Percentiles rank a stretch among this genome's conserved stretches.
Evolutionary conservation across 2,329 filamentous ascomycete genomes (phyloP).

Genomic region (Escovopsis sp.): DNA sequence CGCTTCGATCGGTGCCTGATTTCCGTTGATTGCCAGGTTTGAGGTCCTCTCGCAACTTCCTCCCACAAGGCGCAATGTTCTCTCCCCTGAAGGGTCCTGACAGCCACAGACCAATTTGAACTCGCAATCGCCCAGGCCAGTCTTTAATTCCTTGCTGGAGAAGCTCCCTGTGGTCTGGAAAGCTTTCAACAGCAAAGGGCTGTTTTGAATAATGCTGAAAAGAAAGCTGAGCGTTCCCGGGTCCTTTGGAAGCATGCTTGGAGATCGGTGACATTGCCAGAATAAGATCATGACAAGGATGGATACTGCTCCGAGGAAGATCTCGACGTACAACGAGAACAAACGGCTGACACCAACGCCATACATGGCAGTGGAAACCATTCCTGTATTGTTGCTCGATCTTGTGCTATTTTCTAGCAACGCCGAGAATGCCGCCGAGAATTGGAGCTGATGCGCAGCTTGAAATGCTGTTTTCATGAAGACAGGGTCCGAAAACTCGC

Average conservation of each 20-base stretch:
- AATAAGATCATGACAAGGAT: slow-evolving; percentile 8
- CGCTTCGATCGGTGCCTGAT: too few species aligned
- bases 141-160: slow-evolving; percentile 3
- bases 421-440: too few species aligned
- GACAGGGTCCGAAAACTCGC: too few species aligned
- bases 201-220: slow-evolving; percentile 9
- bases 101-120: slow-evolving; percentile 6
- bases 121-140: slow-evolving; percentile 4
- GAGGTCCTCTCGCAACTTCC: too few species aligned
- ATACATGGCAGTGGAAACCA: slow-evolving; percentile 4
- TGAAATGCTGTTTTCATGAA: too few species aligned
- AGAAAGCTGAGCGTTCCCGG: slow-evolving; percentile 14
- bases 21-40: too few species aligned
- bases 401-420: too few species aligned
- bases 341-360: slow-evolving; percentile 20
- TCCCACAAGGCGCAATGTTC: too few species aligned
- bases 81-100: not conserved
- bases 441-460: too few species aligned
- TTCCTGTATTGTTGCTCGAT: too few species aligned
- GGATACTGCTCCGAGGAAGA: slow-evolving; percentile 10
- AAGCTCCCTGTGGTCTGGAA: slow-evolving; percentile 7
- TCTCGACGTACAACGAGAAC: slow-evolving; percentile 17
- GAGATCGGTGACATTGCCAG: slow-evolving; percentile 2
- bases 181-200: not conserved
- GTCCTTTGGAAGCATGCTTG: slow-evolving; percentile 11